Conservation (phyloP, 768 basidiomycete species). For the Tricholoma sp. region DNA sequence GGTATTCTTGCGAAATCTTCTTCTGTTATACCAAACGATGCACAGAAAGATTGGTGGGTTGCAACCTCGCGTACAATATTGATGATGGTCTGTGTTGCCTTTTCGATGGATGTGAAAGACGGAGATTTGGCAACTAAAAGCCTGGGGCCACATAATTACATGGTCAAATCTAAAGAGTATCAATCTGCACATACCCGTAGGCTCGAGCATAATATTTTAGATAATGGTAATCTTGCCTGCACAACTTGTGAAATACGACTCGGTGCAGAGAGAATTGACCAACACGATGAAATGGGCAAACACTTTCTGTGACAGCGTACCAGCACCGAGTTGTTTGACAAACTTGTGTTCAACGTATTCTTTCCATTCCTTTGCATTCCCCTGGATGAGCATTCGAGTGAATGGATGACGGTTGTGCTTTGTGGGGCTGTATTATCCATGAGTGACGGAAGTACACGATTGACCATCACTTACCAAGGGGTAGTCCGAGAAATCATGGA, state of each 20-base stretch:
- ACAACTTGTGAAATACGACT: not conserved
- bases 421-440: constrained; percentile 42
- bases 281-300: constrained; percentile 88
- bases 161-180: not conserved
- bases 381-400: constrained; percentile 55
- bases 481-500: constrained; percentile 43
- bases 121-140: constrained; percentile 76
- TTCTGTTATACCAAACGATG: constrained; percentile 57
- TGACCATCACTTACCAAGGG: constrained; percentile 31
- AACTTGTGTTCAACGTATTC: constrained; percentile 82
- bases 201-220: constrained; percentile 81
- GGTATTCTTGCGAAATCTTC: constrained; percentile 56
- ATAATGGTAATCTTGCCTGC: constrained; percentile 78
- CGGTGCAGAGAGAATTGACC: constrained; percentile 14
- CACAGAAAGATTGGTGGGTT: constrained; percentile 71
- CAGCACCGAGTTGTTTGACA: constrained; percentile 67
- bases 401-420: constrained; percentile 62
- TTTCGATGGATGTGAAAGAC: constrained; percentile 53
- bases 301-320: constrained; percentile 55
- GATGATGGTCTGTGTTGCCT: constrained; percentile 58
- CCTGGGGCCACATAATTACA: constrained; percentile 29
- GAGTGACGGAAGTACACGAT: not conserved
- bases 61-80: constrained; percentile 62
- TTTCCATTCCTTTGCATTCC: constrained; percentile 55
- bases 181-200: constrained; percentile 47